phyloP scores from a whole-genome alignment of 2,329 filamentous ascomycete species.

The Xylariaceae sp. region DNA sequence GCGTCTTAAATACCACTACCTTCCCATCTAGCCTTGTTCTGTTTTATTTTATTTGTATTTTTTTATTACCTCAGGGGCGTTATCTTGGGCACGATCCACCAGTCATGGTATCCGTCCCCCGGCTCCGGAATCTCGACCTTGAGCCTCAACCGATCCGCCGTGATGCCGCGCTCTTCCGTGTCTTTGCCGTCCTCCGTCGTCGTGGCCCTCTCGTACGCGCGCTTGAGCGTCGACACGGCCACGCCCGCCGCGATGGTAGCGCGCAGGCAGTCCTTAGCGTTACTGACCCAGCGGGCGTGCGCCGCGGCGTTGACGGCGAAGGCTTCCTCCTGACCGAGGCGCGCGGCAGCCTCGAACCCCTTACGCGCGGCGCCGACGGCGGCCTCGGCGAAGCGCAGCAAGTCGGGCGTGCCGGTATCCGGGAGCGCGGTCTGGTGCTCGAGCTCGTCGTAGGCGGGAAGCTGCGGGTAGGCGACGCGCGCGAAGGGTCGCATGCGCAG shows the following conservation, averaged over 20 bases:
- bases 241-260: slow-evolving; percentile 75
- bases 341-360: slow-evolving; percentile 62
- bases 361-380: slow-evolving; percentile 56
- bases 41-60: background rate
- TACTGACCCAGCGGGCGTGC: slow-evolving; percentile 66
- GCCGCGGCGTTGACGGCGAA: slow-evolving; percentile 57
- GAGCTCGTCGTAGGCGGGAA: slow-evolving; percentile 70
- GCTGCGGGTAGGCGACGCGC: slow-evolving; percentile 68
- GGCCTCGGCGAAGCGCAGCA: slow-evolving; percentile 54
- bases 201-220: slow-evolving; percentile 47
- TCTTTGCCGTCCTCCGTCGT: slow-evolving; percentile 25
- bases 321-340: slow-evolving; percentile 56
- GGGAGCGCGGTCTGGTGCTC: slow-evolving; percentile 48
- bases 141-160: slow-evolving; percentile 37
- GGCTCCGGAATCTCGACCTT: slow-evolving; percentile 59
- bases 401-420: slow-evolving; percentile 44
- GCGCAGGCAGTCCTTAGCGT: slow-evolving; percentile 66
- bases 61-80: slow-evolving; percentile 27
- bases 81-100: slow-evolving; percentile 67
- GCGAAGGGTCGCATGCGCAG: slow-evolving; percentile 87
- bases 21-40: background rate
- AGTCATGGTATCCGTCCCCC: slow-evolving; percentile 64
- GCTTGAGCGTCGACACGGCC: slow-evolving; percentile 67
- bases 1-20: too few relatives aligned
- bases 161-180: slow-evolving; percentile 6